These are phyloP conservation scores for Oryza australiensis DNA, from an alignment of 176 grass and related monocot genomes.

Conservation along the genomic window DNA sequence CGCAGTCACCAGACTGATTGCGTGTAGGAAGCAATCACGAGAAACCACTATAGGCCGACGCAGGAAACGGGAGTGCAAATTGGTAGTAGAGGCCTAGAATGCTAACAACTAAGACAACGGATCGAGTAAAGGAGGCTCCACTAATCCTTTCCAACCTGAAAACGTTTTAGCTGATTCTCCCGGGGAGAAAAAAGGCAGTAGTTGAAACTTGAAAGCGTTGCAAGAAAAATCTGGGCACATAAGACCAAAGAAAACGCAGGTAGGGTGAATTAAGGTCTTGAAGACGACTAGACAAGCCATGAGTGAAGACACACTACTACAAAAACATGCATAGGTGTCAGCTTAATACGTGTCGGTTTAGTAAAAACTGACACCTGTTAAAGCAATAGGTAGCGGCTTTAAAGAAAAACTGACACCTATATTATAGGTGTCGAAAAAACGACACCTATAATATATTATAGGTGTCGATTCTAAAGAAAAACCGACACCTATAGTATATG, in stretches of 20 bases:
- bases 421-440: too few species aligned
- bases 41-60: not conserved
- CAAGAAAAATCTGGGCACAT: not conserved
- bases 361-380: too few species aligned
- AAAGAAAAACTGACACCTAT: too few species aligned
- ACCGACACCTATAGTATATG: too few species aligned
- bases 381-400: too few species aligned
- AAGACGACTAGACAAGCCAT: not conserved
- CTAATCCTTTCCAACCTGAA: not conserved
- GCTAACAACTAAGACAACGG: not conserved
- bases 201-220: not conserved
- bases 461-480: too few species aligned
- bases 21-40: not conserved
- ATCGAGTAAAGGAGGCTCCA: not conserved
- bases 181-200: not conserved
- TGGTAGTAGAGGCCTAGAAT: not conserved
- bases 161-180: not conserved
- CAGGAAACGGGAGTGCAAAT: not conserved
- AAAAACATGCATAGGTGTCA: too few species aligned
- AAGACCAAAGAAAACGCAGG: not conserved
- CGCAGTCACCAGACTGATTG: not conserved
- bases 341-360: too few species aligned
- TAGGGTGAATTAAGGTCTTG: not conserved
- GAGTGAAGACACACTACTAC: not conserved
- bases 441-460: too few species aligned